Percentiles rank a stretch among this genome's conserved stretches.
Conservation (phyloP, 2,329 filamentous ascomycete species). For the Cordyceps militaris region DNA sequence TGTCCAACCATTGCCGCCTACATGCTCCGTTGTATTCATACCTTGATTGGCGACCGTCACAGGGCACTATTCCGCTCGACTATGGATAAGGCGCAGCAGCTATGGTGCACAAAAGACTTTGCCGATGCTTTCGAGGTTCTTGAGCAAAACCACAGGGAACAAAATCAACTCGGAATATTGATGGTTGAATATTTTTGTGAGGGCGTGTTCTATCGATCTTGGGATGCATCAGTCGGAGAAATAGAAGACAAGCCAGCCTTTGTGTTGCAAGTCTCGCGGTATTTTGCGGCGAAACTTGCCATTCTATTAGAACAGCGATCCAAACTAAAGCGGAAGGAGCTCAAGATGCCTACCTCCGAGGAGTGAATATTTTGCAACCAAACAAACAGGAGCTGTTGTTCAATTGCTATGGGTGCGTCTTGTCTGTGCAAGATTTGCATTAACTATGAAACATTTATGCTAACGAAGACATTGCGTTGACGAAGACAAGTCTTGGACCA, state of each 20-base stretch:
- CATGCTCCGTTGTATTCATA: constrained; percentile 24
- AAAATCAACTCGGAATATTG: constrained; percentile 18
- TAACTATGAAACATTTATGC: neutral
- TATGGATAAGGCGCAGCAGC: constrained; percentile 23
- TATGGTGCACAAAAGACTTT: constrained; percentile 26
- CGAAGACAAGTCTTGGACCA: neutral
- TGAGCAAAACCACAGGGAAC: constrained; percentile 17
- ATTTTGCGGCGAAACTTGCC: constrained; percentile 25
- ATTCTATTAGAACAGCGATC: constrained; percentile 16
- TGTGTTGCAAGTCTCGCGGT: constrained; percentile 24
- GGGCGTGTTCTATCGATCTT: constrained; percentile 23
- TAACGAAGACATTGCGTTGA: neutral
- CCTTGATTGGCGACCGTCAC: constrained; percentile 26
- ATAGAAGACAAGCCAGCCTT: constrained; percentile 24
- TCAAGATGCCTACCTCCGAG: constrained; percentile 7
- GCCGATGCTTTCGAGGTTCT: constrained; percentile 30
- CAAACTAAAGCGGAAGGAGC: constrained; percentile 26
- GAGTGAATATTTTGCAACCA: neutral
- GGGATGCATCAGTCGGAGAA: constrained; percentile 20
- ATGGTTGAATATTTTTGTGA: constrained; percentile 29
- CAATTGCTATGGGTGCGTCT: neutral
- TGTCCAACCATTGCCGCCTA: constrained; percentile 24
- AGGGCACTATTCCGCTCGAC: constrained; percentile 25
- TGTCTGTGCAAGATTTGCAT: neutral
- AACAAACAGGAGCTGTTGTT: neutral